phyloP scores from a whole-genome alignment of 202 grass and related monocot genomes.

The Zoysia matrella region DNA sequence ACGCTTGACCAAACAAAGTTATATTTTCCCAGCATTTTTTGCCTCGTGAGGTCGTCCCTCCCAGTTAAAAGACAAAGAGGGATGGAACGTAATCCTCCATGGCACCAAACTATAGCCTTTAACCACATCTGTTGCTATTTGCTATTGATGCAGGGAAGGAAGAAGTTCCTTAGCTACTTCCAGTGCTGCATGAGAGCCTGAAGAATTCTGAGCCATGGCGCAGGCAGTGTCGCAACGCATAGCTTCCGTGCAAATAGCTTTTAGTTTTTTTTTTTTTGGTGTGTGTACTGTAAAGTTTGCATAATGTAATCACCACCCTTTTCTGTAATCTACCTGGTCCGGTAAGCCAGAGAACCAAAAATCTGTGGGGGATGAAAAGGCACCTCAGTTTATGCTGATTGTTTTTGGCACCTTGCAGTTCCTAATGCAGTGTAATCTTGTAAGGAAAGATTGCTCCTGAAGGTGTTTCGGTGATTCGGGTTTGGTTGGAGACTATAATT shows the following conservation, averaged over 20 bases:
- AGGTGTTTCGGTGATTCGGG: slow-evolving; percentile 1
- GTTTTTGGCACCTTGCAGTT: background rate
- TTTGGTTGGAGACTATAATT: slow-evolving; percentile 15
- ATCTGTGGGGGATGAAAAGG: slow-evolving; percentile 12
- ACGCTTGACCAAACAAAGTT: background rate
- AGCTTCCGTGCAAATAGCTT: slow-evolving; percentile 36
- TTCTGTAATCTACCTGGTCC: slow-evolving; percentile 30
- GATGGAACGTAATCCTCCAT: background rate
- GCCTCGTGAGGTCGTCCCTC: background rate
- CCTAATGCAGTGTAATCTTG: slow-evolving; percentile 23
- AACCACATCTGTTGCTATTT: slow-evolving; percentile 10
- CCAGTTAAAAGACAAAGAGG: too few species aligned
- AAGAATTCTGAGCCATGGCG: slow-evolving; percentile 17
- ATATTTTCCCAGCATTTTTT: background rate
- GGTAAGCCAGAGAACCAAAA: slow-evolving; percentile 5
- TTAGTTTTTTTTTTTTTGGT: slow-evolving; percentile 18
- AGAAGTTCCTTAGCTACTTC: too few species aligned
- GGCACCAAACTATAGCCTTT: background rate
- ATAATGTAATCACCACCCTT: slow-evolving; percentile 33
- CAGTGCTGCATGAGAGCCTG: slow-evolving; percentile 11
- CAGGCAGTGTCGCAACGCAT: slow-evolving; percentile 2
- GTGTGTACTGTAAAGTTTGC: slow-evolving; percentile 48
- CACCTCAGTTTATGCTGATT: too few species aligned
- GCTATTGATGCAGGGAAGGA: background rate
- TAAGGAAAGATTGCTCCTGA: slow-evolving; percentile 7